Evolutionary conservation across 1,139 yeast species (phyloP).

Genomic region (Casaregolazyma suthepensis): DNA sequence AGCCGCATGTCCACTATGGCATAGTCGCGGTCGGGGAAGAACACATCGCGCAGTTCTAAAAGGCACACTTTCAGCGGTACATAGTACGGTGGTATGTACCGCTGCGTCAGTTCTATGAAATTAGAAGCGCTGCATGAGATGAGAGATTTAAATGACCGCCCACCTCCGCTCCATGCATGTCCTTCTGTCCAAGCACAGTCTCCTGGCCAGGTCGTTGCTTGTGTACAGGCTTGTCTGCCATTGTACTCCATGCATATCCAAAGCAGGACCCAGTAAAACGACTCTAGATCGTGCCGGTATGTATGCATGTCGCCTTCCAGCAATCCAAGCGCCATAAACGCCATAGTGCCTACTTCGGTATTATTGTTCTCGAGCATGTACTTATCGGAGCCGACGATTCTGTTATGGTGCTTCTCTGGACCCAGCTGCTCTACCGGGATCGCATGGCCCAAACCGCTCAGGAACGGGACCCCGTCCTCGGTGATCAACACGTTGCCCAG

Average conservation of each 20-base stretch:
- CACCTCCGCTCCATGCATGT: too few relatives aligned
- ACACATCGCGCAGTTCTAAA: not conserved
- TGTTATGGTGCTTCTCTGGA: not conserved
- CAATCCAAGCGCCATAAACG: not conserved
- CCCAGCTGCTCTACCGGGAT: not conserved
- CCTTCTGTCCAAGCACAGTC: too few relatives aligned
- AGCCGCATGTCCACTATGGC: not conserved
- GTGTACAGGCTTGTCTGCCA: not conserved
- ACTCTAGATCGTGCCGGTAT: not conserved
- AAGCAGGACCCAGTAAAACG: not conserved
- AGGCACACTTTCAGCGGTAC: not conserved
- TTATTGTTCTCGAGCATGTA: too few relatives aligned
- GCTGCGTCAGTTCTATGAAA: too few relatives aligned
- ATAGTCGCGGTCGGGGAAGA: not conserved
- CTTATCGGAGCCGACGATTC: too few relatives aligned
- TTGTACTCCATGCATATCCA: not conserved
- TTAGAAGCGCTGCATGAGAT: too few relatives aligned
- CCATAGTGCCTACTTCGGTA: too few relatives aligned
- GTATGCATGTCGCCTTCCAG: not conserved
- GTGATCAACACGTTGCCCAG: not conserved
- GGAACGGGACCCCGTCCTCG: not conserved
- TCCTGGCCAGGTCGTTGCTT: too few relatives aligned
- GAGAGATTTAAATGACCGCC: too few relatives aligned
- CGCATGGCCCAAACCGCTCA: not conserved
- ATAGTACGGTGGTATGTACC: too few relatives aligned